A percentile compares a stretch with the other conserved stretches of the same genome.
Conservation (phyloP, 2,329 filamentous ascomycete genomes). For the Aspergillus sp. region DNA sequence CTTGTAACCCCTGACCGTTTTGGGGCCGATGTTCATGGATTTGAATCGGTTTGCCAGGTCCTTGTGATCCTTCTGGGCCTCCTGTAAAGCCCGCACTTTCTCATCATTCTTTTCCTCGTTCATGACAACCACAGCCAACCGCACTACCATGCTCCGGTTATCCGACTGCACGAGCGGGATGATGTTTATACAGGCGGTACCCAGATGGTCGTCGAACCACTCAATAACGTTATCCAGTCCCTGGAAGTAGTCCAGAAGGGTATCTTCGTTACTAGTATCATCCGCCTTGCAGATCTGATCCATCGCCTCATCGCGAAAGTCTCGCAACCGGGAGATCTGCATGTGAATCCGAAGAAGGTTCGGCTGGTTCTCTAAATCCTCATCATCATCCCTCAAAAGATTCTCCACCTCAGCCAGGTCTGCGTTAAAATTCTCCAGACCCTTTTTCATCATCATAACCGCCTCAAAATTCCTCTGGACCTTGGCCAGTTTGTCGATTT, state of each 20-base stretch:
- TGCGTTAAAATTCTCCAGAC: slow-evolving; percentile 81
- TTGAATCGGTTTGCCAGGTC: slow-evolving; percentile 92
- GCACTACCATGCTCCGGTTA: slow-evolving; percentile 83
- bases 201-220: slow-evolving; percentile 94
- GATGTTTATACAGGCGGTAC: slow-evolving; percentile 80
- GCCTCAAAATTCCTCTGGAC: slow-evolving; percentile 89
- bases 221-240: slow-evolving; percentile 81
- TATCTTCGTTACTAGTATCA: slow-evolving; percentile 70
- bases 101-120: slow-evolving; percentile 96
- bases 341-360: slow-evolving; percentile 88
- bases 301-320: slow-evolving; percentile 94
- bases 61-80: slow-evolving; percentile 91
- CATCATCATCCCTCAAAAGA: slow-evolving; percentile 77
- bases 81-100: slow-evolving; percentile 83
- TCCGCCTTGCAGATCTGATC: slow-evolving; percentile 82
- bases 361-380: slow-evolving; percentile 82
- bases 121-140: slow-evolving; percentile 86
- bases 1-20: slow-evolving; percentile 91
- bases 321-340: slow-evolving; percentile 83
- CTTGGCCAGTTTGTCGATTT: slow-evolving; percentile 56
- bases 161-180: slow-evolving; percentile 82
- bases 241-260: slow-evolving; percentile 84
- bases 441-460: slow-evolving; percentile 86
- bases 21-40: slow-evolving; percentile 88
- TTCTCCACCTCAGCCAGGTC: slow-evolving; percentile 70